Conservation (phyloP, 176 grass and related monocot species). For the Microstegium vimineum region DNA sequence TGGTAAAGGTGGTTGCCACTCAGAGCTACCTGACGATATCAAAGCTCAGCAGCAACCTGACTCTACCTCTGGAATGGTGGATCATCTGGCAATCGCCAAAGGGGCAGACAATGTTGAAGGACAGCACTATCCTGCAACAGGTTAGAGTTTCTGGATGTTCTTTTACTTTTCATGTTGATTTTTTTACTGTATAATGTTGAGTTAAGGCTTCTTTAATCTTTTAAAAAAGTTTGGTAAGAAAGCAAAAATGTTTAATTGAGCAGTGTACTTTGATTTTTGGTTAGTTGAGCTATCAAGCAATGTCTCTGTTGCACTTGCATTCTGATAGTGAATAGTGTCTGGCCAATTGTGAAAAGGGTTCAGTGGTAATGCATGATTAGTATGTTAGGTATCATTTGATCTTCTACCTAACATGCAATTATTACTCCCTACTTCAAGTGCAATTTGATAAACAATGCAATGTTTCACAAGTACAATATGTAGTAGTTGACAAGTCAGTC, state of each 20-base stretch:
- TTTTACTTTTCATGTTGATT: neutral
- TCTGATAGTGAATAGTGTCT: neutral
- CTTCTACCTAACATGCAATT: neutral
- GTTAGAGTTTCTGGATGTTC: constrained; percentile 16
- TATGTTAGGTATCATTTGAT: neutral
- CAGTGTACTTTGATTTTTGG: neutral
- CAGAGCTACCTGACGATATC: neutral
- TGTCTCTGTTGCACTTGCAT: neutral
- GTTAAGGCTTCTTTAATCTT: neutral
- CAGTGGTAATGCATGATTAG: neutral
- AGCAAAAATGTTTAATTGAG: neutral
- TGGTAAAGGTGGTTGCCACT: neutral
- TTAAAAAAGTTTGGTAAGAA: neutral
- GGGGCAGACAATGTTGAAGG: neutral
- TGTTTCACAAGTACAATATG: neutral
- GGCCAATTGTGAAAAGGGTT: neutral
- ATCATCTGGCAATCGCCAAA: constrained; percentile 9
- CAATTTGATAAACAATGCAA: neutral
- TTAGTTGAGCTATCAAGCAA: neutral
- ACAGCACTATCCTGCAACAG: constrained; percentile 1
- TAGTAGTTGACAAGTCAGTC: neutral
- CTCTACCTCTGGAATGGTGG: constrained; percentile 10
- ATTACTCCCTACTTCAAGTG: neutral
- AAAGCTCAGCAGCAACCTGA: constrained; percentile 17
- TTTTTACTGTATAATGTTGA: neutral